Evolutionary conservation across 2,329 filamentous ascomycete species (phyloP).

Genomic region (Epicoccum nigrum): DNA sequence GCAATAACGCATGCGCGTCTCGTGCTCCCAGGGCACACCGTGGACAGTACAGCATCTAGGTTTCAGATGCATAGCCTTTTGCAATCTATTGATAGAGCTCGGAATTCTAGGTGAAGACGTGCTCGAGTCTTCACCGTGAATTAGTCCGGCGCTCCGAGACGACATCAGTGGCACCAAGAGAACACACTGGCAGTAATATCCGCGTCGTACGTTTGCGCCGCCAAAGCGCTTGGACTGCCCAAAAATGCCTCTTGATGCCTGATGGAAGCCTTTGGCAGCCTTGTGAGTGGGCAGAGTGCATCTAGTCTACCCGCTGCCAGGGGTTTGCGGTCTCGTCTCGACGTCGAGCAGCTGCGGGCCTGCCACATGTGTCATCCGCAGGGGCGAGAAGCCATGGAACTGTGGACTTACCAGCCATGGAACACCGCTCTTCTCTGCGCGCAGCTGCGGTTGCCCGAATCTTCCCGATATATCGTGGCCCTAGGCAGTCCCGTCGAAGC

Average conservation of each 20-base stretch:
- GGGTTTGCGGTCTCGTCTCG: constrained; percentile 18
- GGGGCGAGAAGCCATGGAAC: constrained; percentile 19
- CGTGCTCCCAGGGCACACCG: constrained; percentile 10
- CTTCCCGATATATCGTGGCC: constrained; percentile 14
- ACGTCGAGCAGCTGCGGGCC: constrained; percentile 5
- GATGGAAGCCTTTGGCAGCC: constrained; percentile 16
- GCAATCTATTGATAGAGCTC: not conserved
- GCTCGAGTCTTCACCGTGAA: not conserved
- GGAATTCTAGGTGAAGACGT: not conserved
- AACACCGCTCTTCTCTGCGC: not conserved
- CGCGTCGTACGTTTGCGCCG: constrained; percentile 17
- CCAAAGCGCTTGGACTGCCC: constrained; percentile 10
- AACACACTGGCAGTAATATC: not conserved
- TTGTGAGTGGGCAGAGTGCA: constrained; percentile 13
- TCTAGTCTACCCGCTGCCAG: constrained; percentile 14
- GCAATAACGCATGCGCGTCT: constrained; percentile 17
- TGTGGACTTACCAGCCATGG: constrained; percentile 12
- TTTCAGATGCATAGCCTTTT: not conserved
- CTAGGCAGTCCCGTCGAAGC: constrained; percentile 9
- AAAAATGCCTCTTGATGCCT: constrained; percentile 21
- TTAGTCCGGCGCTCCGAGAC: not conserved
- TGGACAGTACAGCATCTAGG: constrained; percentile 4
- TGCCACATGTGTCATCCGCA: constrained; percentile 18
- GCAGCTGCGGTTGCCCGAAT: constrained; percentile 6
- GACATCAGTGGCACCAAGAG: not conserved